A percentile compares a stretch with the other conserved stretches of the same genome.
phyloP scores from a whole-genome alignment of 2,329 filamentous ascomycete genomes.

The Arthrocladium fulminans region DNA sequence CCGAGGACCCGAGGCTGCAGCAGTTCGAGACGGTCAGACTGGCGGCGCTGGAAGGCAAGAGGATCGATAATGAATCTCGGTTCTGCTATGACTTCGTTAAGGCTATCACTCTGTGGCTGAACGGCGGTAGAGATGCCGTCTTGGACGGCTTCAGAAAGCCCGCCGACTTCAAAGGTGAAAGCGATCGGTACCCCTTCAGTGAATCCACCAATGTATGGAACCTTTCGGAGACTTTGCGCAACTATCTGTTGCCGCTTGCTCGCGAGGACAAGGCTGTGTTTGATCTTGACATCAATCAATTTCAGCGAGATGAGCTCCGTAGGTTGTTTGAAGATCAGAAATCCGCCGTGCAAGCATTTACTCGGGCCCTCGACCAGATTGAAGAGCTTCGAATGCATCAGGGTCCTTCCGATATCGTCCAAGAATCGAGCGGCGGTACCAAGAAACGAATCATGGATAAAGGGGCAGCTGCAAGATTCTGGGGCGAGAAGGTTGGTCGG shows the following conservation, averaged over 20 bases:
- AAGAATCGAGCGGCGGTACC: slow-evolving; percentile 13
- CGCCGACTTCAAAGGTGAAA: slow-evolving; percentile 32
- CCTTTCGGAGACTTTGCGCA: slow-evolving; percentile 49
- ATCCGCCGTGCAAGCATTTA: slow-evolving; percentile 50
- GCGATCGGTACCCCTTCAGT: slow-evolving; percentile 44
- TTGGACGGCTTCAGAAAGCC: slow-evolving; percentile 49
- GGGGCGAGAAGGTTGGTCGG: slow-evolving; percentile 52
- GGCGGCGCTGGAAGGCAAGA: slow-evolving; percentile 33
- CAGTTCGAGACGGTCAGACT: slow-evolving; percentile 43
- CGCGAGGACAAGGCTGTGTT: slow-evolving; percentile 40
- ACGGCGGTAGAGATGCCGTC: slow-evolving; percentile 48
- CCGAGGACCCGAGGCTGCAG: slow-evolving; percentile 32
- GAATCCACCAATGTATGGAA: slow-evolving; percentile 42
- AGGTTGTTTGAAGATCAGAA: slow-evolving; percentile 45
- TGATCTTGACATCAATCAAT: slow-evolving; percentile 50
- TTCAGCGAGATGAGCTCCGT: slow-evolving; percentile 47
- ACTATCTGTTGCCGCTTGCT: slow-evolving; percentile 49
- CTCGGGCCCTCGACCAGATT: slow-evolving; percentile 40
- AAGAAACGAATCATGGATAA: slow-evolving; percentile 34
- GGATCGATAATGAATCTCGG: slow-evolving; percentile 34
- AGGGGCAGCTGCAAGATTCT: slow-evolving; percentile 41
- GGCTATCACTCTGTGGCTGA: slow-evolving; percentile 54
- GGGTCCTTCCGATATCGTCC: slow-evolving; percentile 29
- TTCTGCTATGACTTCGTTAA: slow-evolving; percentile 59
- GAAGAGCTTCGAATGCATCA: slow-evolving; percentile 41